phyloP scores from a whole-genome alignment of 345 rosid species.

The Clarkia xantiana region DNA sequence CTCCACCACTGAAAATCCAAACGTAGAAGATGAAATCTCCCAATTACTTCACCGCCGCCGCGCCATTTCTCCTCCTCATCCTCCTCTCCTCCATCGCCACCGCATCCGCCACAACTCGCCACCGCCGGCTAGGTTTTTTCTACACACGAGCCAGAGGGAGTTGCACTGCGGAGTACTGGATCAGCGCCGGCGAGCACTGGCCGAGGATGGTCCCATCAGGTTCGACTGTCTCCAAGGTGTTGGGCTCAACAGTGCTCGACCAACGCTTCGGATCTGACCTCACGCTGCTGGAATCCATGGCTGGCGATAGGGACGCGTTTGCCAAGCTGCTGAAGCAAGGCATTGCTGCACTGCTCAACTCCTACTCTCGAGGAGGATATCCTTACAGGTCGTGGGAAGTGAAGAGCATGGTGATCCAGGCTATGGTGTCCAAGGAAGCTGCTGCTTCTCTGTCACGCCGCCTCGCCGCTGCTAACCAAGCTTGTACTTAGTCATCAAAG shows the following conservation, averaged over 20 bases:
- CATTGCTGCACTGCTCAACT: constrained; percentile 67
- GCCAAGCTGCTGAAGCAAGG: constrained; percentile 50
- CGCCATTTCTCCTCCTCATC: constrained; percentile 10
- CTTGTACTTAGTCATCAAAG: constrained; percentile 33
- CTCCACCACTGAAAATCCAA: no score
- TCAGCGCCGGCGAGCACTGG: constrained; percentile 66
- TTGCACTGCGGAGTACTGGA: constrained; percentile 94
- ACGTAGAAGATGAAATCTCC: neutral
- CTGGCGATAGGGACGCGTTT: constrained; percentile 36
- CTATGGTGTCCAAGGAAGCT: constrained; percentile 46
- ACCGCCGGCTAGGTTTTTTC: constrained; percentile 28
- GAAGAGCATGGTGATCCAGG: constrained; percentile 57
- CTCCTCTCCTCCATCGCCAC: neutral
- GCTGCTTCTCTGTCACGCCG: constrained; percentile 38
- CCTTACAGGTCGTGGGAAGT: constrained; percentile 69
- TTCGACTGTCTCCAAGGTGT: constrained; percentile 60
- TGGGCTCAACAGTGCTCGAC: constrained; percentile 38
- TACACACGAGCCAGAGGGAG: constrained; percentile 59
- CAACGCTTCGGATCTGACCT: constrained; percentile 69
- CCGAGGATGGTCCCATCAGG: constrained; percentile 78
- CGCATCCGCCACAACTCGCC: constrained; percentile 3
- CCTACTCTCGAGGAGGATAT: constrained; percentile 49
- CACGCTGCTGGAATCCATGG: constrained; percentile 55
- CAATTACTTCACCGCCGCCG: neutral
- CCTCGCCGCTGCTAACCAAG: constrained; percentile 54